A percentile compares a stretch with the other conserved stretches of the same genome.
These are phyloP conservation scores for Oryza meyeriana DNA, from an alignment of 176 grass and related monocot species.

Conservation along the genomic window DNA sequence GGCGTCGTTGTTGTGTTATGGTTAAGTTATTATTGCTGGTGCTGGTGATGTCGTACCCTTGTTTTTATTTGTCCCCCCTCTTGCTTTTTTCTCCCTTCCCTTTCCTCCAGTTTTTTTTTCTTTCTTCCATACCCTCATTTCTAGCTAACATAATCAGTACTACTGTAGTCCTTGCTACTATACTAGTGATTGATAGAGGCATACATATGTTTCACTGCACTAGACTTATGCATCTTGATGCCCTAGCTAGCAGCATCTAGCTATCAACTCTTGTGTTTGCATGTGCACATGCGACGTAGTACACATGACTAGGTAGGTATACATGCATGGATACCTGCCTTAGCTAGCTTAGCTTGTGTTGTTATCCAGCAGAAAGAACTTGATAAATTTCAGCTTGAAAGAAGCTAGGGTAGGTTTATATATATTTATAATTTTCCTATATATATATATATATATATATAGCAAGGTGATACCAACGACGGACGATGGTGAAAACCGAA, in stretches of 20 bases:
- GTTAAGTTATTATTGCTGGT: slow-evolving; percentile 56
- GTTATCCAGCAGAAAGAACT: slow-evolving; percentile 7
- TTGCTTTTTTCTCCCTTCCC: neutral
- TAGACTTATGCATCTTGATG: no score
- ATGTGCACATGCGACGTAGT: neutral
- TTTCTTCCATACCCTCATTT: neutral
- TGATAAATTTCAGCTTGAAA: neutral
- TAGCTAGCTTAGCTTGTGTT: slow-evolving; percentile 3
- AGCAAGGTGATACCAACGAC: neutral
- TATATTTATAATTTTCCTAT: neutral
- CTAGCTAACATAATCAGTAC: neutral
- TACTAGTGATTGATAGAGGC: neutral
- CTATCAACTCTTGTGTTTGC: neutral
- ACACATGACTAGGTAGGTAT: neutral
- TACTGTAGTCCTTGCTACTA: neutral
- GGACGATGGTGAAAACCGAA: neutral
- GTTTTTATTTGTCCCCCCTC: slow-evolving; percentile 43
- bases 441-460: neutral
- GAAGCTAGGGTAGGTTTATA: neutral
- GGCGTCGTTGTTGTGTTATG: slow-evolving; percentile 44
- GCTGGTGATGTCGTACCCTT: slow-evolving; percentile 50
- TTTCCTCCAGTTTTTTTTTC: neutral
- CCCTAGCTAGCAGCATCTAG: neutral
- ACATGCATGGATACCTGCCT: neutral
- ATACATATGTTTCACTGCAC: neutral